A percentile compares a stretch with the other conserved stretches of the same genome.
Conservation (phyloP, 495 filamentous ascomycete genomes). For the Aspergillus nidulans region DNA sequence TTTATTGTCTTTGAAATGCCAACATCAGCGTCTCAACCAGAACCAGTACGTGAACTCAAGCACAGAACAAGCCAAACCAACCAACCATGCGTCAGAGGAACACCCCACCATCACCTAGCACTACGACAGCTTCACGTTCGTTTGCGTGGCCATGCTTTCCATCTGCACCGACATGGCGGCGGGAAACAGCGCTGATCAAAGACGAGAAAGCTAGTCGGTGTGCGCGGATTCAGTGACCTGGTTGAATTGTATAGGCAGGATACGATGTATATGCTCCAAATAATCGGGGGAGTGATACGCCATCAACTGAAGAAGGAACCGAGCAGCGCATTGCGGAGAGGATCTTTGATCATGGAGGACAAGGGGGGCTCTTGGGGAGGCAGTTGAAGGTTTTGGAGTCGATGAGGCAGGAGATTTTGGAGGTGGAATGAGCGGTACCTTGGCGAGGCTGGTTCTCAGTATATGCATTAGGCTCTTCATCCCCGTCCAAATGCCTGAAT, state of each 20-base stretch:
- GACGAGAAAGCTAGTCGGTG: slow-evolving; percentile 63
- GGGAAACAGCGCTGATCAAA: slow-evolving; percentile 46
- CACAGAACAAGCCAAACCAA: slow-evolving; percentile 33
- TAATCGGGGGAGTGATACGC: slow-evolving; percentile 55
- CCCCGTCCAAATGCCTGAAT: no score
- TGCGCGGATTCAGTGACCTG: slow-evolving; percentile 59
- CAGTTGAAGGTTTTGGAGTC: slow-evolving; percentile 47
- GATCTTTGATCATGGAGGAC: slow-evolving; percentile 26
- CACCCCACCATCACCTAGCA: slow-evolving; percentile 66
- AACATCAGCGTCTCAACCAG: slow-evolving; percentile 69
- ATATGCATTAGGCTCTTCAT: neutral
- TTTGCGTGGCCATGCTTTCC: slow-evolving; percentile 73
- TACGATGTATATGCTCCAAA: slow-evolving; percentile 62
- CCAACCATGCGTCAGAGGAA: no score
- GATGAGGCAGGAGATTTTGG: slow-evolving; percentile 23
- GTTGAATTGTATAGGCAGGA: slow-evolving; percentile 65
- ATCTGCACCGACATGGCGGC: slow-evolving; percentile 66
- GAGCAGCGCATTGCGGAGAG: slow-evolving; percentile 11
- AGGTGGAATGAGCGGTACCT: neutral
- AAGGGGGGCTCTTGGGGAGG: slow-evolving; percentile 38
- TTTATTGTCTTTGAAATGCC: slow-evolving; percentile 67
- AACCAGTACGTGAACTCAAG: slow-evolving; percentile 29
- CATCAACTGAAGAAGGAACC: slow-evolving; percentile 28
- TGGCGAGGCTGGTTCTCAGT: neutral
- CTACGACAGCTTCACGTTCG: slow-evolving; percentile 70